A percentile compares a stretch with the other conserved stretches of the same genome.
These are phyloP conservation scores for Primulina eburnea DNA, from an alignment of 257 asterid genomes.

Conservation along the genomic window DNA sequence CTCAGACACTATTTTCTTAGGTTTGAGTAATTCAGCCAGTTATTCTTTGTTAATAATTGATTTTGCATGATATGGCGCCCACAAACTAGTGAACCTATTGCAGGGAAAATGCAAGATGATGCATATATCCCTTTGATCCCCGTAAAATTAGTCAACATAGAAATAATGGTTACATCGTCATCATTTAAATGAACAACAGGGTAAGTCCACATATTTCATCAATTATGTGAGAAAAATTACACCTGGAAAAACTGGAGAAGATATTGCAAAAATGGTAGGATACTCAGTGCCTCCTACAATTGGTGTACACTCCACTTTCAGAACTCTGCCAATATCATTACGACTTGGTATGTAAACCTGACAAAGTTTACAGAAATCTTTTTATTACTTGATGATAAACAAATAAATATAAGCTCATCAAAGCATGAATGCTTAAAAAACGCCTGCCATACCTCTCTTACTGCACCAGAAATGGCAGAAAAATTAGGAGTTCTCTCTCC, in stretches of 20 bases:
- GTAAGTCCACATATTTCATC: constrained; percentile 3
- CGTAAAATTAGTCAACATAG: neutral
- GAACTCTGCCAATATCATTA: constrained; percentile 62
- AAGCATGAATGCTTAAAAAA: constrained; percentile 22
- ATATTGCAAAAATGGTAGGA: constrained; percentile 74
- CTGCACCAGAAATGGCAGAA: constrained; percentile 61
- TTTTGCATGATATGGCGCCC: neutral
- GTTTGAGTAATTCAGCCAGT: constrained; percentile 6
- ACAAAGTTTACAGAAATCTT: constrained; percentile 20
- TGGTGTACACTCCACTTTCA: constrained; percentile 90
- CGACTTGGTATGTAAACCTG: constrained; percentile 82
- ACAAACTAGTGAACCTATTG: neutral
- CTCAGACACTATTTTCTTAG: neutral
- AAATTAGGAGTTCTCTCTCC: constrained; percentile 76
- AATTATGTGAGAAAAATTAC: constrained; percentile 25
- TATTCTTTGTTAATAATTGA: constrained; percentile 1
- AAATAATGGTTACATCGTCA: neutral
- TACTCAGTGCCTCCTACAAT: constrained; percentile 61
- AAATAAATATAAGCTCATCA: neutral
- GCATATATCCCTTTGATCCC: neutral
- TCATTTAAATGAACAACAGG: neutral
- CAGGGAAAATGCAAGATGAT: constrained; percentile 16
- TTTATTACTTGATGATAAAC: constrained; percentile 2
- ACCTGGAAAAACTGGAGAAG: constrained; percentile 88
- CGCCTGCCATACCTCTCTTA: constrained; percentile 58